Conservation (phyloP, 2,329 filamentous ascomycete genomes). For the Cladosporium cucumerinum region DNA sequence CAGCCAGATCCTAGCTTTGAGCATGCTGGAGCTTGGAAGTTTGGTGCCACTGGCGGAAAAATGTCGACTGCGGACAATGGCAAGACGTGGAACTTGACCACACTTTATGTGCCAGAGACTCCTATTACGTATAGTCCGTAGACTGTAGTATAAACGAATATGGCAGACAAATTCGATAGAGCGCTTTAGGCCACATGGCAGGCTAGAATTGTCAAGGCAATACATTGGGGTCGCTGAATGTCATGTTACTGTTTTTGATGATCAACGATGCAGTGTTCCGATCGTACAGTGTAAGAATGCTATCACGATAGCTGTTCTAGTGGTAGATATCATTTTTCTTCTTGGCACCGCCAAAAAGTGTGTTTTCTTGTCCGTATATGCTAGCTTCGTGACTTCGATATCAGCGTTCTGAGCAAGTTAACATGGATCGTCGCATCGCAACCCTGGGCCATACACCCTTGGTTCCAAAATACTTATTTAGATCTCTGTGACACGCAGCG, state of each 20-base stretch:
- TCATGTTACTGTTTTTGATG: background rate
- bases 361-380: no score
- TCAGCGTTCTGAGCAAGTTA: no score
- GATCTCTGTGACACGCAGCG: no score
- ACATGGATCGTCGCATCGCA: no score
- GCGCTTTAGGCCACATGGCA: background rate
- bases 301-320: no score
- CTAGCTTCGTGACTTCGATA: no score
- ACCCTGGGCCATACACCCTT: no score
- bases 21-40: conserved; percentile 14
- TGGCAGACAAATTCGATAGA: background rate
- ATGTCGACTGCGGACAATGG: conserved; percentile 19
- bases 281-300: no score
- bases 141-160: background rate
- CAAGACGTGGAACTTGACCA: conserved; percentile 18
- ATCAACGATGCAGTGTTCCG: background rate
- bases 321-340: no score
- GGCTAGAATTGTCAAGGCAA: background rate
- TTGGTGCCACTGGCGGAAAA: conserved; percentile 16
- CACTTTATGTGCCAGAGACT: conserved; percentile 13
- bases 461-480: no score
- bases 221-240: background rate
- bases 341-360: no score
- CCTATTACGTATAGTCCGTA: background rate
- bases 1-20: conserved; percentile 16